These are phyloP conservation scores for Trichocladium uniseriatum DNA, from an alignment of 495 filamentous ascomycete species.

Conservation along the genomic window DNA sequence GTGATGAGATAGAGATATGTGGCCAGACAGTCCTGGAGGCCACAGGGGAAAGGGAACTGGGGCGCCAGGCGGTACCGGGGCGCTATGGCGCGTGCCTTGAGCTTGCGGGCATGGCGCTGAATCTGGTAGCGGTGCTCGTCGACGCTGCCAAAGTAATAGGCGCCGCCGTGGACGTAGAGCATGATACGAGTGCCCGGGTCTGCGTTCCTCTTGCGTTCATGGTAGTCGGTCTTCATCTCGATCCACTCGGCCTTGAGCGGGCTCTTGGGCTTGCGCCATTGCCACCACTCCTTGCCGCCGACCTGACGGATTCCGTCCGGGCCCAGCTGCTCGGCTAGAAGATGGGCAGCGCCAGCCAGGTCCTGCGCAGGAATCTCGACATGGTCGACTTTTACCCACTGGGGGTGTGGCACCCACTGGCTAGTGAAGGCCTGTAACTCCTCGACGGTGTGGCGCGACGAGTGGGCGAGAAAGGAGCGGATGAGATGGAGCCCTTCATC, in stretches of 20 bases:
- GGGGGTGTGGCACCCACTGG: constrained; percentile 83
- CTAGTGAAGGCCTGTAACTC: constrained; percentile 82
- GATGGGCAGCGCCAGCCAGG: constrained; percentile 51
- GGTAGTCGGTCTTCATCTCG: constrained; percentile 80
- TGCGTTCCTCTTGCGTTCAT: constrained; percentile 51
- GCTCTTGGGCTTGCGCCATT: constrained; percentile 61
- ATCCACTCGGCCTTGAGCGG: constrained; percentile 83
- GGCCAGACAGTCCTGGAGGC: constrained; percentile 77
- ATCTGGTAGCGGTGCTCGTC: constrained; percentile 95
- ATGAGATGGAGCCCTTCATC: constrained; percentile 87
- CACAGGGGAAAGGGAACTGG: constrained; percentile 92
- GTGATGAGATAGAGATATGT: constrained; percentile 75
- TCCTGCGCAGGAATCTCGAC: constrained; percentile 55
- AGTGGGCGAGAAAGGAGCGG: constrained; percentile 70
- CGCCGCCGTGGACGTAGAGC: constrained; percentile 82
- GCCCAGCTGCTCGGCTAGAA: constrained; percentile 62
- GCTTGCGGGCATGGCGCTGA: constrained; percentile 87
- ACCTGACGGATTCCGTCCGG: constrained; percentile 60
- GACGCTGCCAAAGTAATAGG: constrained; percentile 72
- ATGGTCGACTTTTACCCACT: constrained; percentile 74
- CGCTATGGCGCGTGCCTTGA: constrained; percentile 81
- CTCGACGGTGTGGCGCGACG: constrained; percentile 81
- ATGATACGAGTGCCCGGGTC: constrained; percentile 65
- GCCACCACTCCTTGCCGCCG: constrained; percentile 87
- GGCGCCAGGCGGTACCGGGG: constrained; percentile 83